Evolutionary conservation across 805 yeast genomes (phyloP), one percentile per base, ranked within the genome.

Genomic region (Saccharomycopsis sp.): DNA sequence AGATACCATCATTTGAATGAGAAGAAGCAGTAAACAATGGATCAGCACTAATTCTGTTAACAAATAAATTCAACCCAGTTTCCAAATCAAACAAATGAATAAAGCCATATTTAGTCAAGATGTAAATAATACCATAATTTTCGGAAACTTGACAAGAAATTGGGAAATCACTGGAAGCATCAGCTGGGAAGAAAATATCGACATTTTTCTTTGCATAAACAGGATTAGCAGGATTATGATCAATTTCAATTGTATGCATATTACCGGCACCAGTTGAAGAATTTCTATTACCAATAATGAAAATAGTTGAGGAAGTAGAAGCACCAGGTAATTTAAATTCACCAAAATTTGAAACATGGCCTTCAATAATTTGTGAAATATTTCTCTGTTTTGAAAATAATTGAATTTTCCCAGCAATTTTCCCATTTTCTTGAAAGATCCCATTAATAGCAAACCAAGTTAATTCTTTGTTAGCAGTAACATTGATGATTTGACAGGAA

Each of bases 361-460:
- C 98, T 60, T 93, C 97, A 56, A 93, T 86, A 17, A 95, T 89
- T 68, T 93, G 99, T 11, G 97, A 89, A 32, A 90, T 85, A 59
- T 85, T 84, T 67, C 97, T 81, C 43, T 81, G 78, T 61, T 82
- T 84, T 49, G 95, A 84, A 66, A 70, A 93, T 51, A 93, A 77
- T 70, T 93, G 99, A 61, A 90, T 85, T 66, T 86, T 94, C 60
- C 99, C 99, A 27, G 87, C 96, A 54, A 93, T 86, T 57, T 94
- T 79, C 53, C 95, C 95, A 55, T 83, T 82, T 60, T 87, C 96
- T 65, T 88, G 96, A 27, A 94, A 81, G 58, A 93, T 88, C 56
- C 98, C 99, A 51, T 86, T 87, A 46, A 89, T 75, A 19, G 96
- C 96, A 63, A 87, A 82, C 99, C 99, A 93, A 57, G 85, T 83